A percentile compares a stretch with the other conserved stretches of the same genome.
Evolutionary conservation across 2,329 filamentous ascomycete species (phyloP).

Genomic region (Colletotrichum sp.): DNA sequence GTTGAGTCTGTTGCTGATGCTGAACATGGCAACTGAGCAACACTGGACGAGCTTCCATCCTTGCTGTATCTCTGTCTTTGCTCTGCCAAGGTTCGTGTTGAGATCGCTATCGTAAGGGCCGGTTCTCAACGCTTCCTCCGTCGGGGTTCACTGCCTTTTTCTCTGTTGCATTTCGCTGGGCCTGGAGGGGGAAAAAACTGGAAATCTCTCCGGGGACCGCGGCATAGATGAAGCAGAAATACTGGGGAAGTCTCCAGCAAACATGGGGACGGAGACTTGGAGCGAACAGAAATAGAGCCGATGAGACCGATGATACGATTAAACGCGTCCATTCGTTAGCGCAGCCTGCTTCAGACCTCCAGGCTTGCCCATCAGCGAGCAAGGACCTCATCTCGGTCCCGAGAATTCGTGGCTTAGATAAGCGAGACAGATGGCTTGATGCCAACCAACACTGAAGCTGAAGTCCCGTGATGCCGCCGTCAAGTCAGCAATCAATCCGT

Average conservation of each 20-base stretch:
- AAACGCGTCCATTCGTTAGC: background rate
- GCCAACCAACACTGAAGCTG: background rate
- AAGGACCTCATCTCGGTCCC: background rate
- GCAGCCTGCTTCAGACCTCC: background rate
- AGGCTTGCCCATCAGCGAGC: background rate
- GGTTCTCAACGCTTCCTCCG: background rate
- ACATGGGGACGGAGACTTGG: background rate
- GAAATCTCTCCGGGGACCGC: background rate
- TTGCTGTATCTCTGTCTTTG: background rate
- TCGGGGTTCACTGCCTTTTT: background rate
- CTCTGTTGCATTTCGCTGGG: background rate
- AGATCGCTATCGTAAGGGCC: background rate
- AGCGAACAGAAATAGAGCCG: background rate
- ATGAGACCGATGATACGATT: background rate
- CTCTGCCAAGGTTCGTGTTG: background rate
- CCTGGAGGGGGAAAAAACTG: background rate
- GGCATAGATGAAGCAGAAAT: conserved; percentile 15
- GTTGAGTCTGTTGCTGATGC: background rate
- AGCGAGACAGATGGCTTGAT: background rate
- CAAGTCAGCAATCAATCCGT: background rate
- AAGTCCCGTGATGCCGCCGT: background rate
- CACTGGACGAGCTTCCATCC: conserved; percentile 5
- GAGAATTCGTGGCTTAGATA: background rate
- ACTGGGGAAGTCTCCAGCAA: conserved; percentile 9
- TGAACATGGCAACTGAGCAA: background rate